Evolutionary conservation across 352 stramenopile species (phyloP), one percentile per base, ranked within the genome.

Genomic region (Pelagophyceae sp.): DNA sequence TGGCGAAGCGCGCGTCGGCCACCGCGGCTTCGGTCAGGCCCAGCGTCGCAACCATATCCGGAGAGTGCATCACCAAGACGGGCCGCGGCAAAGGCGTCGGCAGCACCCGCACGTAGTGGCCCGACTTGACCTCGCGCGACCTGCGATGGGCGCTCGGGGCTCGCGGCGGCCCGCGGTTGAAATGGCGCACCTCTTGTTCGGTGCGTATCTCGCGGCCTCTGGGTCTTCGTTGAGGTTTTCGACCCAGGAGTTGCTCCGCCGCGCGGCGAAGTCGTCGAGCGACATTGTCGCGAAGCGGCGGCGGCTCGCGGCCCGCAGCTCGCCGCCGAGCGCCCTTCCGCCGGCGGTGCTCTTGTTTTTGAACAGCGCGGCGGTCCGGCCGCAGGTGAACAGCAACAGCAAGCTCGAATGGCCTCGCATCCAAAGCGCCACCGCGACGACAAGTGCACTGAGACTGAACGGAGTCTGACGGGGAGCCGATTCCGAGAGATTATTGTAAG

Each of bases 41-140:
- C 25, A 89, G 76, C 58, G 85, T 79, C 0, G 58, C 5, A 0
- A 79, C 82, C 0, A 88, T 72, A 72, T 88, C 80, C 0, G 72
- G 37, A 72, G 75, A 83, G 32, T 85, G 61, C 40, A 90, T 78
- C 0, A 88, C 76, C 37, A 85, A 72, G 27, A 79, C 78, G 0
- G 84, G 85, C 80, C 87, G 80, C n/a, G 61, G 77, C 5, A 90
- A 72, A 32, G 83, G 80, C 2, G 81, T 86, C 1, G 85, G 85
- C 77, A 81, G 51, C 0, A 90, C 85, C 23, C 72, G 37, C 11
- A 90, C 84, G 69, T 87, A 90, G 69, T 90, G 85, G 25, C 85
- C 67, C 5, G 17, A 38, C 67, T 74, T 74, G 17, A 74, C 67
- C 35, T 58, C 35, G 17, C 67, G 67, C 67, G 67, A 74, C 35